These are phyloP conservation scores for Petrea volubilis DNA, from an alignment of 257 asterid species.

Conservation along the genomic window DNA sequence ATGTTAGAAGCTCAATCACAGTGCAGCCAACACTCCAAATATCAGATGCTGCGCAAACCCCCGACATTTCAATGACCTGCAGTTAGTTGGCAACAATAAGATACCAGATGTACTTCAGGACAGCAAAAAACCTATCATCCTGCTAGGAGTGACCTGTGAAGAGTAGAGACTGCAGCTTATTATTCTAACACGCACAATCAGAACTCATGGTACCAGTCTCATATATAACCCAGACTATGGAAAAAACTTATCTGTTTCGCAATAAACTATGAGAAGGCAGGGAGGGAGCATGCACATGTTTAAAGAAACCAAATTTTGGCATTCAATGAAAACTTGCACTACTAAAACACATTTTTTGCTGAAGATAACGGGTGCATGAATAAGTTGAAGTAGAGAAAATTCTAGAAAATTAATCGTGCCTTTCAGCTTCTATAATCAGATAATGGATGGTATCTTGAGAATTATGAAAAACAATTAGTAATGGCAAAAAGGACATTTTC, in stretches of 20 bases:
- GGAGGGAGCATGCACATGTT: background rate
- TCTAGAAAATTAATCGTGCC: background rate
- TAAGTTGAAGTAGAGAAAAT: background rate
- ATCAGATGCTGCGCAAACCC: slow-evolving; percentile 83
- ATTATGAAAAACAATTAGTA: background rate
- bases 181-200: background rate
- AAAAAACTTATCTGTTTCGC: background rate
- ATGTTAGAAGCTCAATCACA: slow-evolving; percentile 70
- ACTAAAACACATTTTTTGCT: background rate
- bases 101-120: background rate
- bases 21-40: slow-evolving; percentile 86
- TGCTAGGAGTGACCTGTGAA: background rate
- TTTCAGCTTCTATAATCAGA: background rate
- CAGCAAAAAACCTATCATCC: background rate
- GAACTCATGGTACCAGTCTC: background rate
- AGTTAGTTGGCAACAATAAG: slow-evolving; percentile 16
- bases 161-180: background rate
- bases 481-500: background rate
- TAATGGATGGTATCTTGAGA: background rate
- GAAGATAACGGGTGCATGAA: background rate
- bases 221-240: background rate
- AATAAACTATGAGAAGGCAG: background rate
- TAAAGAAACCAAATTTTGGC: background rate
- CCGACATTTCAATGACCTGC: slow-evolving; percentile 80
- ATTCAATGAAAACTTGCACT: background rate